Evolutionary conservation across 75 land plant species (phyloP).

Genomic region (Isoetes taiwanensis): DNA sequence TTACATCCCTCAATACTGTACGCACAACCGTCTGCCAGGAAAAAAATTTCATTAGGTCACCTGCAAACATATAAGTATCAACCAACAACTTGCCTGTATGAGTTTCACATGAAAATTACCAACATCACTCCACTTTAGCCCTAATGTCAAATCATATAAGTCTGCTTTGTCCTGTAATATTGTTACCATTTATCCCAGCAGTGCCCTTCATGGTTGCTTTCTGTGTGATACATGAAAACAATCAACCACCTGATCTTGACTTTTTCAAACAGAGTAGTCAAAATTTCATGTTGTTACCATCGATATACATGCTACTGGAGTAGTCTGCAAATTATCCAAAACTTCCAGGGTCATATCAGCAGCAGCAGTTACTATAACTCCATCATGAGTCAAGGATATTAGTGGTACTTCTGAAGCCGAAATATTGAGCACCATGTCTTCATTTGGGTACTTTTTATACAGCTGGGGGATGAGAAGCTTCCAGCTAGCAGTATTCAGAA

Average conservation of each 20-base stretch:
- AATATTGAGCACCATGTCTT: constrained; percentile 53
- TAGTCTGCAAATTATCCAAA: constrained; percentile 21
- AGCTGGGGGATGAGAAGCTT: constrained; percentile 62
- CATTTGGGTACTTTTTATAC: constrained; percentile 70
- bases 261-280: too few relatives aligned
- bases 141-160: constrained; percentile 26
- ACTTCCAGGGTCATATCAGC: constrained; percentile 56
- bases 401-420: constrained; percentile 43
- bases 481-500: constrained; percentile 74
- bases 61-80: too few relatives aligned
- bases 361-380: constrained; percentile 25
- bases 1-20: constrained; percentile 34
- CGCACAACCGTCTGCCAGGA: constrained; percentile 35
- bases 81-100: too few relatives aligned
- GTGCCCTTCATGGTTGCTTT: too few relatives aligned
- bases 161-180: constrained; percentile 34
- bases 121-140: constrained; percentile 54
- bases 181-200: constrained; percentile 32
- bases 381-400: constrained; percentile 24
- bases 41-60: too few relatives aligned
- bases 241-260: too few relatives aligned
- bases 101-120: constrained; percentile 43
- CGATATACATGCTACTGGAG: constrained; percentile 62
- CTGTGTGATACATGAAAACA: too few relatives aligned
- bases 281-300: constrained; percentile 36